phyloP scores from a whole-genome alignment of 306 rosid genomes.

The Gastrolobium villosum region DNA sequence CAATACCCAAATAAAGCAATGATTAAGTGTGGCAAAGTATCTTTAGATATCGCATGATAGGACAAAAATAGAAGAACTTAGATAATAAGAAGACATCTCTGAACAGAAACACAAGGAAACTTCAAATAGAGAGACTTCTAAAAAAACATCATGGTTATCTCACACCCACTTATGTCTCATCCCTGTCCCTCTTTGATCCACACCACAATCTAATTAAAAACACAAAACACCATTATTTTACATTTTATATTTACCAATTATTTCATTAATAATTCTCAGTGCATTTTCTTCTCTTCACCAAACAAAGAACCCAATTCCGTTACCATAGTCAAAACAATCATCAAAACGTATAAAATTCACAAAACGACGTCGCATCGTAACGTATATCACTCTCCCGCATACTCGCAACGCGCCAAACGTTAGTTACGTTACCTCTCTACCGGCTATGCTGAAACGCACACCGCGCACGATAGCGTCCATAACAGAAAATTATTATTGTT shows the following conservation, averaged over 20 bases:
- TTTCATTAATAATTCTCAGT: background rate
- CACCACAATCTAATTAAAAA: constrained; percentile 12
- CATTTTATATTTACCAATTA: background rate
- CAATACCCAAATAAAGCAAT: background rate
- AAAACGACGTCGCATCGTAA: constrained; percentile 2
- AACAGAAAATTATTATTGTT: background rate
- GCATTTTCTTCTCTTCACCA: background rate
- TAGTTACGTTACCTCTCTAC: constrained; percentile 20
- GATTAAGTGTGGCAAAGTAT: constrained; percentile 25
- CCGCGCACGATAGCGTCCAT: constrained; percentile 46
- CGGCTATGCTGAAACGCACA: constrained; percentile 8
- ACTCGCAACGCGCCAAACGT: constrained; percentile 2
- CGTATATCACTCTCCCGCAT: background rate
- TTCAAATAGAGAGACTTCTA: constrained; percentile 47
- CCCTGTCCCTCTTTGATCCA: constrained; percentile 42
- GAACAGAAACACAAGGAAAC: constrained; percentile 53
- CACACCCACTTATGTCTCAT: constrained; percentile 25
- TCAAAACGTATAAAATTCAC: background rate
- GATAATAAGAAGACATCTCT: constrained; percentile 33
- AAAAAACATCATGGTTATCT: constrained; percentile 23
- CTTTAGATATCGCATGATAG: background rate
- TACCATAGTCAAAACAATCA: background rate
- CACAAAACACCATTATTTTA: background rate
- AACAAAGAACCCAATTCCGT: background rate
- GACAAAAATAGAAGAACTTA: constrained; percentile 34